Evolutionary conservation across 2,329 filamentous ascomycete genomes (phyloP).

Genomic region (Fonsecaea monophora): DNA sequence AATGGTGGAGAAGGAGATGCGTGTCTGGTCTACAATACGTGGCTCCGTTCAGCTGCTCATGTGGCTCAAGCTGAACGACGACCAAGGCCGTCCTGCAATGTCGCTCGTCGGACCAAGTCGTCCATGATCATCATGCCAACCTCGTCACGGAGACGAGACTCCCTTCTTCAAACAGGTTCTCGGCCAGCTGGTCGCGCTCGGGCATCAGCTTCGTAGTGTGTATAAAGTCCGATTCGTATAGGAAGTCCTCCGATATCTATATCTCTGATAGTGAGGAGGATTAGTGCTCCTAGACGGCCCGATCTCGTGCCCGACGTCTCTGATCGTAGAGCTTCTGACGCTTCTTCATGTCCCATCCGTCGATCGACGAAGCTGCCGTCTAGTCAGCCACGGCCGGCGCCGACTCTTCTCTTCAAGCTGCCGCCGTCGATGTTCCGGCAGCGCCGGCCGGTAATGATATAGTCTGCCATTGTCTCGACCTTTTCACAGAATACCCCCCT

Average conservation of each 20-base stretch:
- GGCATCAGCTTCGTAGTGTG: conserved; percentile 22
- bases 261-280: neutral
- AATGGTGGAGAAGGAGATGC: neutral
- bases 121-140: conserved; percentile 15
- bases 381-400: no score
- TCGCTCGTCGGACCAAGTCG: conserved; percentile 15
- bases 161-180: conserved; percentile 18
- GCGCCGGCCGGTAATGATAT: neutral
- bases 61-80: conserved; percentile 7
- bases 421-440: no score
- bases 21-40: conserved; percentile 9
- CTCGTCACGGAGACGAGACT: conserved; percentile 19
- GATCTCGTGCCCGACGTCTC: conserved; percentile 16
- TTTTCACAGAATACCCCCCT: neutral
- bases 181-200: conserved; percentile 12
- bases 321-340: conserved; percentile 22
- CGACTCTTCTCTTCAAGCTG: no score
- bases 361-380: neutral
- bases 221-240: conserved; percentile 23
- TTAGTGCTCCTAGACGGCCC: conserved; percentile 7
- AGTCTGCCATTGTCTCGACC: neutral
- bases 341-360: neutral
- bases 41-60: conserved; percentile 8
- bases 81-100: neutral
- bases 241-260: neutral